Evolutionary conservation across 2,329 filamentous ascomycete genomes (phyloP).

Genomic region (Didymella arachidicola): DNA sequence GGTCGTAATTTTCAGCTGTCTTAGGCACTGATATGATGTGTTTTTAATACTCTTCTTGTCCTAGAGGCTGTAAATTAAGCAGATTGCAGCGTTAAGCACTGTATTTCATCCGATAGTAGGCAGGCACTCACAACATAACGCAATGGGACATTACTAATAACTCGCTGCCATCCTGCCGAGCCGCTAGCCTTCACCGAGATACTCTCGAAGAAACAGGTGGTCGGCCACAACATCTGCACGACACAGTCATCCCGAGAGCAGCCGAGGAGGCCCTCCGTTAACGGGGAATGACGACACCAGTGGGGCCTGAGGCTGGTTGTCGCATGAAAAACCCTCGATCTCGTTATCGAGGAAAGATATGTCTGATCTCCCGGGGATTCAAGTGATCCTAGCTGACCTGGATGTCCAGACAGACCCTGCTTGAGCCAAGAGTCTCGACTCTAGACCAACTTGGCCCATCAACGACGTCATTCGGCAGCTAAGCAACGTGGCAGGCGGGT

Average conservation of each 20-base stretch:
- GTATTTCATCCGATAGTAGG: too few relatives aligned
- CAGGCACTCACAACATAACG: too few relatives aligned
- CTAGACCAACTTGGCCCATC: neutral
- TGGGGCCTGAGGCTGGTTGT: constrained; percentile 7
- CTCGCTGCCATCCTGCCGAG: neutral
- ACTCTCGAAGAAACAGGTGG: neutral
- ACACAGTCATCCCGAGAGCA: neutral
- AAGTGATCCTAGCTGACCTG: constrained; percentile 10
- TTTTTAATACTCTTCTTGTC: too few relatives aligned
- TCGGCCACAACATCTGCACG: neutral
- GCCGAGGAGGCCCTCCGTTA: neutral
- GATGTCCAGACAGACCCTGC: neutral
- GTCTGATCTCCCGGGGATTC: neutral
- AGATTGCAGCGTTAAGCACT: too few relatives aligned
- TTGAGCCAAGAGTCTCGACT: too few relatives aligned
- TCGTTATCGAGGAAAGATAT: neutral
- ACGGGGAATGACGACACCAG: constrained; percentile 9
- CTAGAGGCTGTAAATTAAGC: too few relatives aligned
- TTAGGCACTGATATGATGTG: too few relatives aligned
- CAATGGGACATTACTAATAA: neutral
- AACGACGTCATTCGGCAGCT: constrained; percentile 11
- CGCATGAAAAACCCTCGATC: constrained; percentile 1
- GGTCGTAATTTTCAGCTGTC: too few relatives aligned
- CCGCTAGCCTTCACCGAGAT: constrained; percentile 1
- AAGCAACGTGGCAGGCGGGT: neutral